Base-by-base conservation (phyloP, 2,329 filamentous ascomycete genomes). In the Basipetospora chlamydospora region DNA sequence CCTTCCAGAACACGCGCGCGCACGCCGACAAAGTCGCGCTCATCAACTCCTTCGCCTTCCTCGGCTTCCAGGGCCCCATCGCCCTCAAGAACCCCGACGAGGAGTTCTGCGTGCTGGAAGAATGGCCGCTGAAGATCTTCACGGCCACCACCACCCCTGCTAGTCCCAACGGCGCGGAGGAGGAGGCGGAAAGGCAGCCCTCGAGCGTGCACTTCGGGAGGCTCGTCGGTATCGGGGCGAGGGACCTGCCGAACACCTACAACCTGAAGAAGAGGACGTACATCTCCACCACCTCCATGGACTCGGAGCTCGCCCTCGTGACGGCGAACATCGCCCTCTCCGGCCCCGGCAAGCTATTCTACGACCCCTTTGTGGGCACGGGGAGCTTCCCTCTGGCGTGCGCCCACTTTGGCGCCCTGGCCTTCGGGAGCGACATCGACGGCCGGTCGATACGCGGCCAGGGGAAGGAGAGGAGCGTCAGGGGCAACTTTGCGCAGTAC, bases 201-300 rank as follows among this genome's bases (percentile, higher is more conserved):
- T 64, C 72, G 25, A 45, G 38, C 12, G 59, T 85, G 17, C 80
- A 80, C 50, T 68, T 96, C 18, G 85, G 83, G 9, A 74, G 86
- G 7, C 72, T 73, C 39, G 54, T 96, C 17, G 77, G 67, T 2
- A 60, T 61, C 10, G 78, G 81, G 2, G 71, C 70, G 3, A 70
- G 88, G 30, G 73, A 81, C 37, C 64, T 78, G 5, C 67, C 83
- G 22, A 63, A 71, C 25, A 80, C 70, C 17, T 92, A 87, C 49
- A 86, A 94, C 53, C 67, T 98, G 16, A 98, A 98, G 65, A 94
- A 93, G 58, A 67, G 90, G 20, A 70, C 71, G 26, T 98, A 98
- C 53, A 96, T 98, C 48, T 85, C 81, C 46, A 96, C 88, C 0
- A 98, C 90, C 0, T 90, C 83, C 31, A 96, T 98, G 90, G 90